Base-by-base conservation (phyloP, 352 stramenopile genomes). In the Globisporangium irregulare region DNA sequence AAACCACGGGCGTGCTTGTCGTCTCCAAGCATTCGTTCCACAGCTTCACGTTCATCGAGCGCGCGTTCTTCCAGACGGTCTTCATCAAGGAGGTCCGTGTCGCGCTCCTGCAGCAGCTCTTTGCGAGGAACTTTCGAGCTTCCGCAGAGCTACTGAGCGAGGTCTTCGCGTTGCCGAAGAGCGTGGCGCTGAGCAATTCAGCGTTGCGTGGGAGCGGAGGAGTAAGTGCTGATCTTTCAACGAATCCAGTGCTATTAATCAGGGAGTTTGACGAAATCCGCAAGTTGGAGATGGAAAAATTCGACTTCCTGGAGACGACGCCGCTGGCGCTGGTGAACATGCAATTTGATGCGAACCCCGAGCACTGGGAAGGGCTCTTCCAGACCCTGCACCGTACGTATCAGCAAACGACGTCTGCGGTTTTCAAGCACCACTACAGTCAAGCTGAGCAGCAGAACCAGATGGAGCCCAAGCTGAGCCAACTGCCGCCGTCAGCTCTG, bases 291-390 rank as follows among this genome's bases (percentile, higher is more conserved):
- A 72, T 67, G 18, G 70, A 77, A 0, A 75, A 78, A 14, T 57
- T 82, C 3, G 76, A 83, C 12, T 38, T 64, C 0, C 50, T 91
- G 3, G 79, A 87, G 48, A 69, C 71, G 7, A 68, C 76, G 0
- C 71, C 76, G 0, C 71, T 89, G 7, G 77, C 73, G 10, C 61
- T 91, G 61, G 50, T 88, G 32, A 77, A 79, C 60, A 78, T 91
- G 67, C 78, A 77, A 27, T 34, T 18, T 0, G 43, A 58, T 12
- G 34, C 2, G 0, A 25, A 25, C 24, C 43, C 60, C 6, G 58
- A 59, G 3, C 32, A 77, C 25, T 91, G 82, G 82, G 78, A 89
- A 63, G 74, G 68, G 10, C 57, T 91, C 2, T 78, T 84, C n/a
- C 72, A 82, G 20, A 75, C 84, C 18, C 43, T 89, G 2, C 55